Percentiles rank a stretch among this genome's conserved stretches.
Conservation (phyloP, 140 eudicot species). For the Oenanthe javanica region DNA sequence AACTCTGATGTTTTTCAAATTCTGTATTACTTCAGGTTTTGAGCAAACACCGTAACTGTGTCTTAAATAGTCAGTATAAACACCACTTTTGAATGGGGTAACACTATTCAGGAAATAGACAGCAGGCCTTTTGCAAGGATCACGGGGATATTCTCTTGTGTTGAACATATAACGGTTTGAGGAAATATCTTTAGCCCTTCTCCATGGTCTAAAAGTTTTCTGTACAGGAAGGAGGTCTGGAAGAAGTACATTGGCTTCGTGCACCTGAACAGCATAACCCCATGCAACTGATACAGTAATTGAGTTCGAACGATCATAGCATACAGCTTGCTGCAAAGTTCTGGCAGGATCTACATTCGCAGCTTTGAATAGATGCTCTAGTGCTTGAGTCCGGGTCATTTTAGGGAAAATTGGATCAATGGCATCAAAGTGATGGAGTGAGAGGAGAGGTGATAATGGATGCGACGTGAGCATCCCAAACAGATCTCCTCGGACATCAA, state of each 20-base stretch:
- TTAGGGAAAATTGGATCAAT: slow-evolving; percentile 77
- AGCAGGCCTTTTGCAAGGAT: slow-evolving; percentile 47
- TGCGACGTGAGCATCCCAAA: slow-evolving; percentile 78
- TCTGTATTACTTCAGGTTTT: slow-evolving; percentile 24
- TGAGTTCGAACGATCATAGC: slow-evolving; percentile 53
- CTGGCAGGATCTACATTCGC: slow-evolving; percentile 49
- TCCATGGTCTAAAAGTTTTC: slow-evolving; percentile 68
- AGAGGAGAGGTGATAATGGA: slow-evolving; percentile 63
- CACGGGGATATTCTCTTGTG: slow-evolving; percentile 36
- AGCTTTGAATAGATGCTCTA: slow-evolving; percentile 64
- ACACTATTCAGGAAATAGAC: slow-evolving; percentile 43
- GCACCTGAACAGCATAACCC: slow-evolving; percentile 77
- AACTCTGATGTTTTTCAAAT: slow-evolving; percentile 37
- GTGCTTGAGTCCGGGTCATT: slow-evolving; percentile 41
- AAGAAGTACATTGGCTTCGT: slow-evolving; percentile 65
- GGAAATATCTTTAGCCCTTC: slow-evolving; percentile 34
- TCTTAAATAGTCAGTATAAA: slow-evolving; percentile 33
- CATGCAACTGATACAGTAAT: slow-evolving; percentile 64
- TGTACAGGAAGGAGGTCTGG: slow-evolving; percentile 53
- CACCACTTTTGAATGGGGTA: slow-evolving; percentile 18
- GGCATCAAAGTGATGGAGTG: slow-evolving; percentile 78
- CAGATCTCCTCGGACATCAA: slow-evolving; percentile 66
- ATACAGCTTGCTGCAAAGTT: slow-evolving; percentile 67
- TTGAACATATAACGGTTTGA: slow-evolving; percentile 63
- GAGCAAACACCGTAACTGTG: slow-evolving; percentile 30